Evolutionary conservation across 192 early-diverging fungal species (phyloP).

Genomic region (Entomortierella beljakovae): DNA sequence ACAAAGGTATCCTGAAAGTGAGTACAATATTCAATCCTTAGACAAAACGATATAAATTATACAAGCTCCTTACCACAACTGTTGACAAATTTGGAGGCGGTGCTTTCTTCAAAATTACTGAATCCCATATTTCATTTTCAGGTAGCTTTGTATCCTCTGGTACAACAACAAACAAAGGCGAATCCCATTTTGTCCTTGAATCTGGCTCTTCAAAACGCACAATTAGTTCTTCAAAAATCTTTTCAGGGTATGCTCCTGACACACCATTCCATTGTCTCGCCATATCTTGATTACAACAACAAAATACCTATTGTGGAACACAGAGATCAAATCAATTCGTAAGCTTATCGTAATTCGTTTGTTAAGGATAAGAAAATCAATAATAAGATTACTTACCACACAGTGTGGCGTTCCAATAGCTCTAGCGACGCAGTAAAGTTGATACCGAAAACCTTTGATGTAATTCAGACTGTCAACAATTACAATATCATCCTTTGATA

Average conservation of each 20-base stretch:
- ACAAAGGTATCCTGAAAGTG: neutral
- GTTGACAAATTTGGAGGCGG: slow-evolving; percentile 90
- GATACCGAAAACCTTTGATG: slow-evolving; percentile 99
- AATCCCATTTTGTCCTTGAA: slow-evolving; percentile 91
- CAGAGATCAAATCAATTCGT: neutral
- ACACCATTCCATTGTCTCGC: slow-evolving; percentile 38
- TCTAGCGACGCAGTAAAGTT: slow-evolving; percentile 91
- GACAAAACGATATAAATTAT: neutral
- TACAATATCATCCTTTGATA: slow-evolving; percentile 87
- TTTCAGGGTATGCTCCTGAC: slow-evolving; percentile 52
- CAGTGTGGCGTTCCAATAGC: slow-evolving; percentile 90
- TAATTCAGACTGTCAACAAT: slow-evolving; percentile 97
- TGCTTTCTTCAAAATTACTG: slow-evolving; percentile 77
- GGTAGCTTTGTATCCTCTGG: slow-evolving; percentile 75
- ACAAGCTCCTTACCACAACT: slow-evolving; percentile 64
- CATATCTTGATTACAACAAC: slow-evolving; percentile 32
- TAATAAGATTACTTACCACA: slow-evolving; percentile 60
- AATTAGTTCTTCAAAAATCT: slow-evolving; percentile 81
- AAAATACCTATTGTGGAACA: slow-evolving; percentile 28
- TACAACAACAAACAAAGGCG: slow-evolving; percentile 92
- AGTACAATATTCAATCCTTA: neutral
- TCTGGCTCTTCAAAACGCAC: slow-evolving; percentile 97
- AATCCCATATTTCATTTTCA: slow-evolving; percentile 78
- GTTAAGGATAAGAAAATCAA: neutral
- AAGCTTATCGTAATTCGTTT: neutral